Evolutionary conservation across 2,329 filamentous ascomycete genomes (phyloP).

Genomic region (Aureobasidium melanogenum): DNA sequence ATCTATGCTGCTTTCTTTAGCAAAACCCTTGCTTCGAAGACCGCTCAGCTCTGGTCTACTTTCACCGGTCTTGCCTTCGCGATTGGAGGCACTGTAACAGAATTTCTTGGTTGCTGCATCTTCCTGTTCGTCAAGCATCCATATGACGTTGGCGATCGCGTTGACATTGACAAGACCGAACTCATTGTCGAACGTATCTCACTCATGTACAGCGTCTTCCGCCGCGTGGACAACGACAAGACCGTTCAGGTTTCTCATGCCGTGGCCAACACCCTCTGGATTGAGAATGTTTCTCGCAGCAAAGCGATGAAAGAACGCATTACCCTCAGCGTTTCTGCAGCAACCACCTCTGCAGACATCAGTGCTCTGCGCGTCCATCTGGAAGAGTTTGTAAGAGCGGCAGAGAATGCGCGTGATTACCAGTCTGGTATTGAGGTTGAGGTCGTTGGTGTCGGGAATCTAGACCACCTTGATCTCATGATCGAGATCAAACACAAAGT

Average conservation of each 20-base stretch:
- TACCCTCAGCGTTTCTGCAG: constrained; percentile 20
- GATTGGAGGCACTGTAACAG: constrained; percentile 78
- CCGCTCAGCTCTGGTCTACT: constrained; percentile 20
- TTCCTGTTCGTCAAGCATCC: constrained; percentile 95
- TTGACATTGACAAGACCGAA: constrained; percentile 21
- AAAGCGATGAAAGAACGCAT: constrained; percentile 28
- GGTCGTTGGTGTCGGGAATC: constrained; percentile 22
- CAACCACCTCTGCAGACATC: constrained; percentile 26
- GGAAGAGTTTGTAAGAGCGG: constrained; percentile 22
- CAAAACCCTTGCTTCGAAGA: constrained; percentile 19
- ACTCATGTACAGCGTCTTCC: constrained; percentile 27
- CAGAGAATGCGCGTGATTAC: constrained; percentile 30
- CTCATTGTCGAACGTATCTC: constrained; percentile 25
- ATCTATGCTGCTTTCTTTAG: constrained; percentile 28
- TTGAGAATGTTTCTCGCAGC: constrained; percentile 29
- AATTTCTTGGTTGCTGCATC: constrained; percentile 88
- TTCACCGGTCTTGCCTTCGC: constrained; percentile 52
- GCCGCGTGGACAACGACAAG: constrained; percentile 22
- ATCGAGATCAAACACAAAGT: constrained; percentile 27
- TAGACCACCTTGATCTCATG: constrained; percentile 24
- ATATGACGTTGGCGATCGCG: constrained; percentile 40
- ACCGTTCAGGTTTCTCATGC: constrained; percentile 28
- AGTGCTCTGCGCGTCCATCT: constrained; percentile 22
- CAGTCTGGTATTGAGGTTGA: constrained; percentile 25
- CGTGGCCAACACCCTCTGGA: constrained; percentile 28